Evolutionary conservation across 208 protist genomes (phyloP), one percentile per base, ranked within the genome.

Genomic region (Leishmania martiniquensis): DNA sequence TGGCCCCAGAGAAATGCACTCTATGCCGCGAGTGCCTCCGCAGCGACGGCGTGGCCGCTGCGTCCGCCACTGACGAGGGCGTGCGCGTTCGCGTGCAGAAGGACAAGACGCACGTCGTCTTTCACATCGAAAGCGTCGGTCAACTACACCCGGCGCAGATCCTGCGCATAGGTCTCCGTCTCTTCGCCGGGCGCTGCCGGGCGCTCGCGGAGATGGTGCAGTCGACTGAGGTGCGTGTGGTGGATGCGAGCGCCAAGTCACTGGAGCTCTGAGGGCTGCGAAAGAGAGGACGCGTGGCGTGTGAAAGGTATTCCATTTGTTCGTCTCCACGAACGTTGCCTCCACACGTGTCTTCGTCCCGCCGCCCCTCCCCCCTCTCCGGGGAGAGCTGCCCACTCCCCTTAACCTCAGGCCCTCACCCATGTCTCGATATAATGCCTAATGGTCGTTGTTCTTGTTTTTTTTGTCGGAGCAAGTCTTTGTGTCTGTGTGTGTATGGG

Each of bases 11-110:
- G 62, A 90, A 97, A 55, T 99, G 98, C 87, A 99, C 98, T 4
- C 90, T 99, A 77, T 99, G 97, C 81, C 92, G 99, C 51, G 99
- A 99, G 85, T 99, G 99, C 76, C 93, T 99, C 54, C 91, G 99
- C 71, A 82, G 73, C 29, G 97, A 96, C 39, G 80, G 72, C 75
- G 51, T 2, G 17, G 65, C 20, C 29, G 69, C 73, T 1, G 80
- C 69, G 0, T 59, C 62, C 1, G 39, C 80, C 5, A 49, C 74
- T 2, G 34, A 39, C 1, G 59, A 76, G 59, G 87, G 84, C 17
- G 84, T 91, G 22, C 85, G 88, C 34, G 77, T 98, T 2, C 57
- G 80, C 7, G 84, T 98, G 32, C 84, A 94, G 76, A 96, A 96
- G 86, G 83, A 96, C 60, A 98, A 97, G 81, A 95, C 93, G 13